These are phyloP conservation scores for Kuraishia cidri DNA, from an alignment of 805 yeast genomes.

Conservation along the genomic window DNA sequence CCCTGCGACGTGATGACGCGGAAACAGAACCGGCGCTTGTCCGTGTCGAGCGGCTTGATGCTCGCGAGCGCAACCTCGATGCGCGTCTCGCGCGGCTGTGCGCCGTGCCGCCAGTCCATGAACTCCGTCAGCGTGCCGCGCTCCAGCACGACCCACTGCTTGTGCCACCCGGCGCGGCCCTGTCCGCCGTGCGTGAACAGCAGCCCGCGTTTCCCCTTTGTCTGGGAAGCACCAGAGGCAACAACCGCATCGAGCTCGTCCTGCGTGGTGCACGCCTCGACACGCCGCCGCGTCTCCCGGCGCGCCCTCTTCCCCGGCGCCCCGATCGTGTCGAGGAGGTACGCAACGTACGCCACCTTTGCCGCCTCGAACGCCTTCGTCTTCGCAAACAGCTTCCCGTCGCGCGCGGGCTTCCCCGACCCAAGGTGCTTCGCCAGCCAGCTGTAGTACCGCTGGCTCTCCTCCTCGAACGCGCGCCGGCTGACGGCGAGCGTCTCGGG, in stretches of 20 bases:
- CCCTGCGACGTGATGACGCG: conserved; percentile 68
- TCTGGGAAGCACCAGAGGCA: no score
- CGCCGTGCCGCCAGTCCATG: conserved; percentile 73
- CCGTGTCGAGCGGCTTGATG: conserved; percentile 37
- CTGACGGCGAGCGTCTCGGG: conserved; percentile 6
- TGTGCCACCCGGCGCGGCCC: conserved; percentile 73
- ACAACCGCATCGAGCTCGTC: background rate
- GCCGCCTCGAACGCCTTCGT: conserved; percentile 19
- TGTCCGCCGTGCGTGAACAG: conserved; percentile 52
- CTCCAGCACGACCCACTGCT: conserved; percentile 73
- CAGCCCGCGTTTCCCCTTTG: conserved; percentile 34
- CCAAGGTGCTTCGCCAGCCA: conserved; percentile 23
- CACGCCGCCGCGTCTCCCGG: background rate
- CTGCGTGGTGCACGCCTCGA: background rate
- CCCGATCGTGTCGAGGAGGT: conserved; percentile 11
- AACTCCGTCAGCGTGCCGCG: conserved; percentile 65
- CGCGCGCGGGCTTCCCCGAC: conserved; percentile 20
- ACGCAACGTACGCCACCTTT: conserved; percentile 19
- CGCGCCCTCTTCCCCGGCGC: background rate
- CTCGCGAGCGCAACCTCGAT: conserved; percentile 64
- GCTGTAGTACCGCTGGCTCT: conserved; percentile 24
- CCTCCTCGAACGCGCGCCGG: conserved; percentile 23
- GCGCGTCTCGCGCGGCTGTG: conserved; percentile 52
- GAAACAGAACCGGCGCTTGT: conserved; percentile 51
- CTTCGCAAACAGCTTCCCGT: conserved; percentile 20